A percentile compares a stretch with the other conserved stretches of the same genome.
These are phyloP conservation scores for Hippophae gyantsensis DNA, from an alignment of 306 rosid genomes.

Conservation along the genomic window DNA sequence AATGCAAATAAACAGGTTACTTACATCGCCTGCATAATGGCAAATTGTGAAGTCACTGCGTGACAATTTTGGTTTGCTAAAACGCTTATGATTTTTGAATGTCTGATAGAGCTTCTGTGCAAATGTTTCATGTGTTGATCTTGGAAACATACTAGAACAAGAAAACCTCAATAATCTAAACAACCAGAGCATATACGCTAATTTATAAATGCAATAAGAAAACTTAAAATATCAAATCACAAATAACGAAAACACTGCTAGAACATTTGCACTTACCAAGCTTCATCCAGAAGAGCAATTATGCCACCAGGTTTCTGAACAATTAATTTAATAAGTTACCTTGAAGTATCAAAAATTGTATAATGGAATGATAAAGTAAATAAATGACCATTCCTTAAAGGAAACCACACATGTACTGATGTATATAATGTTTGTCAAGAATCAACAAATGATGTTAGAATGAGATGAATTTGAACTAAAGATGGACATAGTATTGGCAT, in stretches of 20 bases:
- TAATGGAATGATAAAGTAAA: too few relatives aligned
- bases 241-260: not conserved
- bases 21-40: conserved; percentile 99
- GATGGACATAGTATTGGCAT: too few relatives aligned
- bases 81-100: conserved; percentile 84
- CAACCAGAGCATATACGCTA: conserved; percentile 3
- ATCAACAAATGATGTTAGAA: too few relatives aligned
- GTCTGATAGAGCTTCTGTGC: conserved; percentile 95
- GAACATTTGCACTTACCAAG: conserved; percentile 54
- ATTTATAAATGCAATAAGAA: not conserved
- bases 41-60: conserved; percentile 94
- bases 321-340: too few relatives aligned
- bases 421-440: too few relatives aligned
- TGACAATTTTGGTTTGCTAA: conserved; percentile 82
- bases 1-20: conserved; percentile 21
- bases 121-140: conserved; percentile 97
- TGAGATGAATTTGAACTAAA: too few relatives aligned
- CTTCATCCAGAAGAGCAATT: conserved; percentile 96
- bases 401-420: too few relatives aligned
- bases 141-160: conserved; percentile 89
- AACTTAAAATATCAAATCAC: conserved; percentile 12
- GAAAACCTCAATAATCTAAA: conserved; percentile 13
- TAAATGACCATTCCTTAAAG: too few relatives aligned
- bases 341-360: too few relatives aligned
- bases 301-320: conserved; percentile 99